These are phyloP conservation scores for Closterium sp. DNA, from an alignment of 139 green algal species.

Conservation along the genomic window DNA sequence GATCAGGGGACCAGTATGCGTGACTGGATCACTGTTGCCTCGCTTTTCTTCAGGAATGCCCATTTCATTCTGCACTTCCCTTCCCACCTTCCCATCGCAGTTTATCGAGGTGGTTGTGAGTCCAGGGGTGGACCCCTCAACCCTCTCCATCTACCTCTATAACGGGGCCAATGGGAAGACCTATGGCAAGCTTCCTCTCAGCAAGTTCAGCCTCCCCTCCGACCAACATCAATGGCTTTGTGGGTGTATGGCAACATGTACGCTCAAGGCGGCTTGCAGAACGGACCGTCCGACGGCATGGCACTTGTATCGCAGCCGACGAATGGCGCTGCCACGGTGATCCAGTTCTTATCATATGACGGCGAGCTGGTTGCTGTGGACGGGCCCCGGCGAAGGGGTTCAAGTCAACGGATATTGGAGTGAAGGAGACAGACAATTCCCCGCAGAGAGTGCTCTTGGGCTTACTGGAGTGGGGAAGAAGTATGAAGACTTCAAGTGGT, in stretches of 20 bases:
- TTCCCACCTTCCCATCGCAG: background rate
- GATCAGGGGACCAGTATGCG: too few relatives aligned
- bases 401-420: conserved; percentile 23
- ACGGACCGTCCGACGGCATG: conserved; percentile 30
- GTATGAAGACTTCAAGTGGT: conserved; percentile 23
- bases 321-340: background rate
- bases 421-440: conserved; percentile 20
- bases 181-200: conserved; percentile 8
- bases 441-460: background rate
- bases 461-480: conserved; percentile 1
- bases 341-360: conserved; percentile 46
- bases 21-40: too few relatives aligned
- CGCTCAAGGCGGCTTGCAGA: conserved; percentile 5
- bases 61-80: background rate
- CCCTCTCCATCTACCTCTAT: conserved; percentile 35
- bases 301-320: background rate
- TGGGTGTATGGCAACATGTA: conserved; percentile 1
- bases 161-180: conserved; percentile 10
- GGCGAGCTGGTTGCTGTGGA: background rate
- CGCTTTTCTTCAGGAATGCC: background rate
- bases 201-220: background rate
- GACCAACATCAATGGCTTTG: background rate
- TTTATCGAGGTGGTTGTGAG: conserved; percentile 37
- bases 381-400: conserved; percentile 10
- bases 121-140: background rate